A percentile compares a stretch with the other conserved stretches of the same genome.
phyloP scores from a whole-genome alignment of 345 rosid genomes.

The Streptanthus diversifolius region DNA sequence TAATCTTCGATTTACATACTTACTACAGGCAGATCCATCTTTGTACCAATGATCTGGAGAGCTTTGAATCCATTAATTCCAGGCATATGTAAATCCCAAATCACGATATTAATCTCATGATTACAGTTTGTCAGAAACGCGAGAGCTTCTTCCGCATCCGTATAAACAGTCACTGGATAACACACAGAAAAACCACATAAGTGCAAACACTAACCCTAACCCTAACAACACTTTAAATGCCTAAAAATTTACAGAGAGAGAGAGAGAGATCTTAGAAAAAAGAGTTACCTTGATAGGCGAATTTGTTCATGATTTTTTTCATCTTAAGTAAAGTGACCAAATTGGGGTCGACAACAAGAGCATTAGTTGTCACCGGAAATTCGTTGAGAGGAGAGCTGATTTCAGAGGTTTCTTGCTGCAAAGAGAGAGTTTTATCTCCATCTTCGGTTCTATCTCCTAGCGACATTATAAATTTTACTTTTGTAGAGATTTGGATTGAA shows the following conservation, averaged over 20 bases:
- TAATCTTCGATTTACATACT: conserved; percentile 3
- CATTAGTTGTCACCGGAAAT: neutral
- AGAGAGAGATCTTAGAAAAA: neutral
- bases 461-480: neutral
- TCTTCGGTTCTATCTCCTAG: neutral
- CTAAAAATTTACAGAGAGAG: neutral
- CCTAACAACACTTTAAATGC: neutral
- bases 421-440: neutral
- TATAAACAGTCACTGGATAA: neutral
- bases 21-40: conserved; percentile 15
- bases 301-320: neutral
- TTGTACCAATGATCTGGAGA: neutral
- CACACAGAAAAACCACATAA: neutral
- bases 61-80: conserved; percentile 22
- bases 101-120: conserved; percentile 14
- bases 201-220: conserved; percentile 6
- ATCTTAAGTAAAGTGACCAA: neutral
- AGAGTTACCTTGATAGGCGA: conserved; percentile 1
- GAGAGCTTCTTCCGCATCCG: conserved; percentile 4
- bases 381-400: neutral
- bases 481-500: neutral
- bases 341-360: conserved; percentile 21
- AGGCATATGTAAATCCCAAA: conserved; percentile 31
- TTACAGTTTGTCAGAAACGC: neutral
- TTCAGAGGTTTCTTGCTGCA: conserved; percentile 5